Base-by-base conservation (phyloP, 2,329 filamentous ascomycete genomes). In the Trichoderma gracile region DNA sequence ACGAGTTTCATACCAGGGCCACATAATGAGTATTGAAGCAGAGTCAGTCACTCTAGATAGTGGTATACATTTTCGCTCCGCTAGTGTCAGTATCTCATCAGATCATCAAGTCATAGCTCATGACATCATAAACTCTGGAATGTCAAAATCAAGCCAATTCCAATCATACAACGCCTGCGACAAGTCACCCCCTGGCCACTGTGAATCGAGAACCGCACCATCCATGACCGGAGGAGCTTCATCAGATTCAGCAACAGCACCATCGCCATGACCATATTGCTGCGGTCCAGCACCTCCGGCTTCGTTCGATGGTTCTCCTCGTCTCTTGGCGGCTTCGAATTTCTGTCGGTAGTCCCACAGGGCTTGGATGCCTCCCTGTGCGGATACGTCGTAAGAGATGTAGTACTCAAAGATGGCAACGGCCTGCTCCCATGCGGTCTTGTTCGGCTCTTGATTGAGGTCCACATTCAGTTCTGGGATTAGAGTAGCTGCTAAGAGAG, bases 81-180 rank as follows among this genome's bases (percentile, higher is more conserved):
- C 25, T 5, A 27, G 7, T 1, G 3, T 42, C 40, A 7, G 12
- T 42, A 30, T 0, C 12, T 42, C 8, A 6, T 50, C 25, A 12
- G 5, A 4, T 27, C 7, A 2, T 50, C n/a, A n/a, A n/a, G n/a
- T n/a, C n/a, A 19, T 6, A 19, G n/a, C 19, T 17, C 19, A 62
- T 38, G 59, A 45, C 38, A 53, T 21, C 49, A 54, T 25, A n/a
- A 62, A 33, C 6, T 62, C 59, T 0, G 59, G 27, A 54, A 62
- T 62, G 27, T 62, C 49, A 38, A 62, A 62, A 5, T 62, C 49
- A 3, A 62, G 59, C 59, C 59, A 62, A 40, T 62, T 62, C 59
- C 59, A 62, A 33, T 62, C 49, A 9, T 38, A 33, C n/a, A 62
- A 54, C 14, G 59, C 59, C 40, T 54, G 47, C 1, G 59, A 54